These are phyloP conservation scores for Rutstroemia sp. DNA, from an alignment of 2,329 filamentous ascomycete genomes.

Conservation along the genomic window DNA sequence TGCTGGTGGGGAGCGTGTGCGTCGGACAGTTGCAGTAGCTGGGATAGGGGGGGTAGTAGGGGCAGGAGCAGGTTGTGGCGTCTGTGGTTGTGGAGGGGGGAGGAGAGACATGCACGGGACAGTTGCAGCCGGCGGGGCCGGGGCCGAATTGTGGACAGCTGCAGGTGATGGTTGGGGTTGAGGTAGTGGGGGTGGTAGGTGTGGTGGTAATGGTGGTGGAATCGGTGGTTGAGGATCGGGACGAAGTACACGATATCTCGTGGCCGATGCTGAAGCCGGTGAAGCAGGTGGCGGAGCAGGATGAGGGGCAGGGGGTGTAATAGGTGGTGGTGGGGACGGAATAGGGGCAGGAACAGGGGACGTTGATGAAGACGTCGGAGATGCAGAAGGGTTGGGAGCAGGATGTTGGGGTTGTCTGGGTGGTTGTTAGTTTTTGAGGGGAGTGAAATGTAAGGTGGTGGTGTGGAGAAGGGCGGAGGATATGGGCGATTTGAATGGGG, in stretches of 20 bases:
- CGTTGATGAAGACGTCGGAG: constrained; percentile 12
- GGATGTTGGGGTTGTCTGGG: constrained; percentile 4
- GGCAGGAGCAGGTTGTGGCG: not conserved
- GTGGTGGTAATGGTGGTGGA: not conserved
- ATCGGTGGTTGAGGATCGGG: not conserved
- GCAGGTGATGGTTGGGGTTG: not conserved
- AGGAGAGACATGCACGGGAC: not conserved
- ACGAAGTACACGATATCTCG: not conserved
- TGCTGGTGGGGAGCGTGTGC: not conserved
- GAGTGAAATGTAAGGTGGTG: constrained; percentile 6
- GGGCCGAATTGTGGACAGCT: not conserved
- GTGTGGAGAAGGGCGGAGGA: not conserved
- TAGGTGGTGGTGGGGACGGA: constrained; percentile 17
- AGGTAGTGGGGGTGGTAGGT: not conserved
- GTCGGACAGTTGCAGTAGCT: not conserved
- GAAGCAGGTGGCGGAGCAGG: constrained; percentile 11
- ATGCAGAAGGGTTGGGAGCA: constrained; percentile 16
- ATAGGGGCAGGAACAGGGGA: constrained; percentile 24
- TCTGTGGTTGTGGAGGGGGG: not conserved
- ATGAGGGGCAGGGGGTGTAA: constrained; percentile 19
- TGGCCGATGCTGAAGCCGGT: constrained; percentile 4
- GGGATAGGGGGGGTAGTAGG: constrained; percentile 1
- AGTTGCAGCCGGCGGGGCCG: not conserved
- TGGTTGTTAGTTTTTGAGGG: not conserved
- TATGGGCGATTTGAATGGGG: not conserved